Conservation (phyloP, 2,329 filamentous ascomycete genomes). For the Aspergillus calidoustus region DNA sequence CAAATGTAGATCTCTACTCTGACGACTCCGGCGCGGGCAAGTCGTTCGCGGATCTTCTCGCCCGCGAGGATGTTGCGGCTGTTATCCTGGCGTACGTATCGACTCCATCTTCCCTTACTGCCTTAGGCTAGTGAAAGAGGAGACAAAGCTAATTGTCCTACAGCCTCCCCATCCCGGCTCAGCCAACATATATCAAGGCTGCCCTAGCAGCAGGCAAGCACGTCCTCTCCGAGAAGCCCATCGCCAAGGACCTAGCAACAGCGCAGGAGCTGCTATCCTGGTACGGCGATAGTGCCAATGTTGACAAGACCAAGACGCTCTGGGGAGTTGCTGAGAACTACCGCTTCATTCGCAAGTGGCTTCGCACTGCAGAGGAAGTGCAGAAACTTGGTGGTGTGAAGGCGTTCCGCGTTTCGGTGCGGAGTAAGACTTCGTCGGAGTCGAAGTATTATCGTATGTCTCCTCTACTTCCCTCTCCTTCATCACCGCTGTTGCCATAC, state of each 20-base stretch:
- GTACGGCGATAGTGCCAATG: conserved; percentile 52
- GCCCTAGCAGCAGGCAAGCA: conserved; percentile 59
- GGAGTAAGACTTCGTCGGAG: conserved; percentile 50
- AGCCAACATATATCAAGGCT: conserved; percentile 56
- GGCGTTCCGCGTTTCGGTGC: conserved; percentile 55
- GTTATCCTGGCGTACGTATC: conserved; percentile 55
- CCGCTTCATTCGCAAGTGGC: conserved; percentile 56
- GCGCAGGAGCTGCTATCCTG: conserved; percentile 57
- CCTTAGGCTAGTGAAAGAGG: neutral
- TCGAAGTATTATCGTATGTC: conserved; percentile 59
- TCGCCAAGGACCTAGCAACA: conserved; percentile 58
- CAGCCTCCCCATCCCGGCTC: conserved; percentile 57
- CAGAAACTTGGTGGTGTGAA: conserved; percentile 54
- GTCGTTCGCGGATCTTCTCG: conserved; percentile 52
- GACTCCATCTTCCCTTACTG: conserved; percentile 4
- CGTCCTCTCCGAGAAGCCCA: conserved; percentile 63
- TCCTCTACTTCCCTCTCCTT: conserved; percentile 12
- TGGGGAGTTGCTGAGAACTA: conserved; percentile 63
- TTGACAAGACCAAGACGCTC: conserved; percentile 43
- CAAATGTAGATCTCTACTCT: conserved; percentile 58
- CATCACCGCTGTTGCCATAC: neutral
- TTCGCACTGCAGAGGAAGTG: conserved; percentile 52
- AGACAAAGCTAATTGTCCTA: neutral
- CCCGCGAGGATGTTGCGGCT: conserved; percentile 54
- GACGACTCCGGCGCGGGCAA: conserved; percentile 56